These are phyloP conservation scores for Myxozyma udenii DNA, from an alignment of 805 yeast species.

Conservation along the genomic window DNA sequence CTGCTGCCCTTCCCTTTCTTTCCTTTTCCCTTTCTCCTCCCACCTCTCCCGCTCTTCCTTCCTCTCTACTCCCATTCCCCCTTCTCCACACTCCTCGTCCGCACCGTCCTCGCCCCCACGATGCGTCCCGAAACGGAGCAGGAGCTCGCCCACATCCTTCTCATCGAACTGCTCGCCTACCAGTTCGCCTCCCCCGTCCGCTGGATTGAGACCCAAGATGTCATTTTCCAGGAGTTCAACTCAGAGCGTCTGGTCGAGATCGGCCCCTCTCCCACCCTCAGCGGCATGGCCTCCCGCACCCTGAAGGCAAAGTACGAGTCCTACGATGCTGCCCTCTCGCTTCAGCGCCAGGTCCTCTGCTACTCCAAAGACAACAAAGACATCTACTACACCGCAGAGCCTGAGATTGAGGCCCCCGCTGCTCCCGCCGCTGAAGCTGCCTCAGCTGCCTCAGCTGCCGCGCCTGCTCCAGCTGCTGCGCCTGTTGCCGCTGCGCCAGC, in stretches of 20 bases:
- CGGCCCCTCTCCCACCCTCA: slow-evolving; percentile 98
- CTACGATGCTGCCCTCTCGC: slow-evolving; percentile 92
- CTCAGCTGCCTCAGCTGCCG: slow-evolving; percentile 55
- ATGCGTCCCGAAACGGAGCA: slow-evolving; percentile 97
- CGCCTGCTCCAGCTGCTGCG: slow-evolving; percentile 56
- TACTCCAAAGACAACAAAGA: slow-evolving; percentile 95
- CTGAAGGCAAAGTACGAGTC: slow-evolving; percentile 93
- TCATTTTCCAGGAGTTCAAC: slow-evolving; percentile 86
- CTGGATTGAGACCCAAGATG: slow-evolving; percentile 99
- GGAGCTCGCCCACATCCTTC: slow-evolving; percentile 89
- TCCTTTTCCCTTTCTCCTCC: slow-evolving; percentile 1
- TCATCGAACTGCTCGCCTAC: slow-evolving; percentile 94
- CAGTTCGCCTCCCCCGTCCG: slow-evolving; percentile 99
- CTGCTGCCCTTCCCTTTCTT: slow-evolving; percentile 1
- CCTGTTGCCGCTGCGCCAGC: slow-evolving; percentile 61
- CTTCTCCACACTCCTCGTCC: neutral
- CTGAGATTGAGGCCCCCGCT: slow-evolving; percentile 37
- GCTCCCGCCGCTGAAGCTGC: slow-evolving; percentile 42
- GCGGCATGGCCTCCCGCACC: slow-evolving; percentile 98
- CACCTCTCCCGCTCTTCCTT: slow-evolving; percentile 1
- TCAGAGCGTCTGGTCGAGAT: slow-evolving; percentile 97
- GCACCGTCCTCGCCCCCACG: slow-evolving; percentile 5
- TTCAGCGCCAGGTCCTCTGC: slow-evolving; percentile 90
- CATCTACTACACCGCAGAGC: slow-evolving; percentile 78
- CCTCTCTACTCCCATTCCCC: slow-evolving; percentile 3